Percentiles rank a stretch among this genome's conserved stretches.
Conservation (phyloP, 345 rosid genomes). For the Eucalyptus marginata region DNA sequence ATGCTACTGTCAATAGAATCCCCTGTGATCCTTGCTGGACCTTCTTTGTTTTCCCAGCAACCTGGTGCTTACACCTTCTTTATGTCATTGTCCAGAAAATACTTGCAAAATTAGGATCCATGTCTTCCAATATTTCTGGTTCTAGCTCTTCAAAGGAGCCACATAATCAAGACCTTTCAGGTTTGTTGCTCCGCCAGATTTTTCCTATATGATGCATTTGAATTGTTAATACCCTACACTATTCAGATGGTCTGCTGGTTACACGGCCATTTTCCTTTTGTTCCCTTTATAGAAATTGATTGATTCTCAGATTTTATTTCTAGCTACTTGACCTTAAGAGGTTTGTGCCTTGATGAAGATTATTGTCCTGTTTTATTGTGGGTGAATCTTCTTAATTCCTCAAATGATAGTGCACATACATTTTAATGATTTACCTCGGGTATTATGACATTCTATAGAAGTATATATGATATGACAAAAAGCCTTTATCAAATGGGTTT, state of each 20-base stretch:
- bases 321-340: not conserved
- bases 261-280: not conserved
- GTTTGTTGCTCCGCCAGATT: slow-evolving; percentile 17
- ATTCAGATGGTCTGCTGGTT: not conserved
- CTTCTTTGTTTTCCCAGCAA: not conserved
- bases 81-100: slow-evolving; percentile 15
- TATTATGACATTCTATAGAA: not conserved
- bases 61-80: not conserved
- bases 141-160: slow-evolving; percentile 36
- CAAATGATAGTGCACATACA: not conserved
- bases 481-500: not conserved
- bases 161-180: slow-evolving; percentile 30
- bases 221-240: not conserved
- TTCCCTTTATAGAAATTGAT: not conserved
- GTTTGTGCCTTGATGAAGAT: not conserved
- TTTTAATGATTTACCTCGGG: not conserved
- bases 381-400: not conserved
- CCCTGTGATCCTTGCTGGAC: not conserved
- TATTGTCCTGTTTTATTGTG: not conserved
- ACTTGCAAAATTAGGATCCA: slow-evolving; percentile 7
- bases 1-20: not conserved
- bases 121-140: slow-evolving; percentile 26
- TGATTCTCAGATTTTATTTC: not conserved
- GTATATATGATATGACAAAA: not conserved
- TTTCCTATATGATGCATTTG: not conserved